Base-by-base conservation (phyloP, 2,329 filamentous ascomycete species). In the Hymenoscyphus infarciens region DNA sequence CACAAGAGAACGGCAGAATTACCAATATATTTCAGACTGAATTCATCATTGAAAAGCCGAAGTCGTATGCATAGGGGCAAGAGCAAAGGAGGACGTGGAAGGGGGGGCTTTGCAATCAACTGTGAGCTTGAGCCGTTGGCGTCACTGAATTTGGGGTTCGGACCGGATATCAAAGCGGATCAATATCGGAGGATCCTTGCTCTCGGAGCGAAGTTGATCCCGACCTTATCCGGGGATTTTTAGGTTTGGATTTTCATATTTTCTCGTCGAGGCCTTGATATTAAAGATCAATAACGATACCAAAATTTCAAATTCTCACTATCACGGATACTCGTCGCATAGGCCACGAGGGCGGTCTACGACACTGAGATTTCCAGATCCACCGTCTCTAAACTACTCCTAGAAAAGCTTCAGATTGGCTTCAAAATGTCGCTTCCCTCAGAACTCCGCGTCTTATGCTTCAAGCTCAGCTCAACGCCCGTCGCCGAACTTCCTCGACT, bases 401-500 rank as follows among this genome's bases (percentile, higher is more conserved):
- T 42, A 15, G 15, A 42, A n/a, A n/a, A 5, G 39, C 39, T 42
- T 19, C 16, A 42, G 8, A 22, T 10, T 31, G 5, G 6, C 42
- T 45, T 19, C 52, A 29, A 15, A 35, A 75, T 74, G 72, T 74
- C 71, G 62, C 65, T 74, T 38, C 82, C 81, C 5, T 78, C 85
- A 49, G 85, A 88, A 69, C 79, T 91, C 16, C 81, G 83, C 64
- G 82, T 87, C 57, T 78, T 92, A 54, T 90, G 85, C 70, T 84
- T 86, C 64, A 86, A 87, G 67, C 80, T 97, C 68, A 87, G 87
- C 1, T 87, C 89, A 0, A 88, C 89, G 11, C 82, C 90, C 0
- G 81, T 85, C n/a, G 79, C 85, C 56, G 87, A 94, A 67, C 85
- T 97, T 5, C 91, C 91, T 62, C 82, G 84, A 60, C 81, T 92